phyloP scores from a whole-genome alignment of 2,329 filamentous ascomycete species.

The Colletotrichum lindemuthianum region DNA sequence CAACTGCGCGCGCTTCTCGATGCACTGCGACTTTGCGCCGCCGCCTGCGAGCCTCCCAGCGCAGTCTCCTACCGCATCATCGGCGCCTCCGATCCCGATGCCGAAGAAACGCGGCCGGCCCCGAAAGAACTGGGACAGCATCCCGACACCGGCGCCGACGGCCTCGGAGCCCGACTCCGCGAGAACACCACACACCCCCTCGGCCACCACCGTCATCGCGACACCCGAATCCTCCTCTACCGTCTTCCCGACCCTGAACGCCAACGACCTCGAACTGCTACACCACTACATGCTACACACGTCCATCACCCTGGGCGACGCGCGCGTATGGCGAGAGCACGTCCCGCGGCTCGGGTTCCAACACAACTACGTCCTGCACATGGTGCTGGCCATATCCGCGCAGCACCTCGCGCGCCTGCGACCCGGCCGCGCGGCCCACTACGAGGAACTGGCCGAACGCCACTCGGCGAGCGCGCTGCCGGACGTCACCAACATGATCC shows the following conservation, averaged over 20 bases:
- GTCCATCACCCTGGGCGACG: conserved; percentile 35
- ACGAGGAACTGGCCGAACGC: conserved; percentile 36
- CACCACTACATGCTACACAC: conserved; percentile 40
- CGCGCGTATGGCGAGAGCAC: conserved; percentile 36
- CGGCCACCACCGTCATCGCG: not conserved
- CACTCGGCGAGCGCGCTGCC: conserved; percentile 37
- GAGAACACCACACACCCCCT: conserved; percentile 2
- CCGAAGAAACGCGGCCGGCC: conserved; percentile 34
- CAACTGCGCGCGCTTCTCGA: conserved; percentile 36
- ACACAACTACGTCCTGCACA: conserved; percentile 39
- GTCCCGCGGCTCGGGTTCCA: conserved; percentile 40
- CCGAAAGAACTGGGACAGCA: conserved; percentile 32
- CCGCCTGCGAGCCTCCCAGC: not conserved
- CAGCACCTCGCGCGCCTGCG: conserved; percentile 37
- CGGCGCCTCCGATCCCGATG: conserved; percentile 8
- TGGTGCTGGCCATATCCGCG: conserved; percentile 40
- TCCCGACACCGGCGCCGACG: conserved; percentile 11
- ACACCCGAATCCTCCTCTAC: not conserved
- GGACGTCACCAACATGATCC: conserved; percentile 37
- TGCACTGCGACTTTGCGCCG: conserved; percentile 35
- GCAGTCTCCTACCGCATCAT: conserved; percentile 13
- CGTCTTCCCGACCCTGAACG: conserved; percentile 24
- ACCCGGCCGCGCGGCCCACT: conserved; percentile 16
- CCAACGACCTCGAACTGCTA: conserved; percentile 41
- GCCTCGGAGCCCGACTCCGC: conserved; percentile 11